Conservation (phyloP, 225 moss, liverwort and hornwort species). For the Ulota crispa region DNA sequence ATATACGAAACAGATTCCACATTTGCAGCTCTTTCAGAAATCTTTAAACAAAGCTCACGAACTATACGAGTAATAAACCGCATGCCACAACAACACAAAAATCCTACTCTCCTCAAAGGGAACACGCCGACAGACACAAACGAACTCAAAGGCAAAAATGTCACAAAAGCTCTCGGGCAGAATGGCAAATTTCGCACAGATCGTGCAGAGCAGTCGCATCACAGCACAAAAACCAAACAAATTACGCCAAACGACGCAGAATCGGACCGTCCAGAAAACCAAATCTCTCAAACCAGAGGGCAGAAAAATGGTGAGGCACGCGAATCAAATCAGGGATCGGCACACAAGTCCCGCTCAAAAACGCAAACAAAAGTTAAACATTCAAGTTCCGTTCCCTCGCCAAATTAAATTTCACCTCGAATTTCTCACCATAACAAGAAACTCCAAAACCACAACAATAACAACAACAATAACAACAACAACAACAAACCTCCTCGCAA, state of each 20-base stretch:
- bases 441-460: not conserved
- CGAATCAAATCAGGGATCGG: not conserved
- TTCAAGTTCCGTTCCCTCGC: not conserved
- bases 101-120: not conserved
- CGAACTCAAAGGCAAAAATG: not conserved
- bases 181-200: not conserved
- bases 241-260: not conserved
- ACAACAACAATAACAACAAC: not conserved
- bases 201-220: not conserved
- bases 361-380: not conserved
- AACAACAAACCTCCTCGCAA: not conserved
- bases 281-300: constrained; percentile 5
- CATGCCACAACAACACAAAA: not conserved
- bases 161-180: not conserved
- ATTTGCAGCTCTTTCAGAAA: not conserved
- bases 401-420: not conserved
- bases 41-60: not conserved
- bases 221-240: not conserved
- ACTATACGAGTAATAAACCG: not conserved
- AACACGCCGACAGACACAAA: not conserved
- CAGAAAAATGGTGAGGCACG: not conserved
- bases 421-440: not conserved
- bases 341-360: not conserved
- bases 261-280: not conserved
- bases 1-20: not conserved